Evolutionary conservation across 129 eudicot genomes (phyloP).

Genomic region (Centaurea solstitialis): DNA sequence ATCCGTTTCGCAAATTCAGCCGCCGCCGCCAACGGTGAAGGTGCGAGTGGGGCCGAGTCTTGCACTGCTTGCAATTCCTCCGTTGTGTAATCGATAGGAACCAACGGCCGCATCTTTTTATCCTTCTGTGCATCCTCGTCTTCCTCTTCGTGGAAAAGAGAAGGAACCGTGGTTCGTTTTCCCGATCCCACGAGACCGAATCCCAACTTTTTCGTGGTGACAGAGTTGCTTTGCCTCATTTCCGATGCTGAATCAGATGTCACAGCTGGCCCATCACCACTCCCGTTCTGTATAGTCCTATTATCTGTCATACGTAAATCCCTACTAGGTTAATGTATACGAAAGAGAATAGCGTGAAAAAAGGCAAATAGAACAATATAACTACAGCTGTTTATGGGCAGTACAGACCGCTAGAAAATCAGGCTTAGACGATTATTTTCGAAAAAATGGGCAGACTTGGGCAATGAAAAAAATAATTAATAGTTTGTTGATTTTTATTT

Average conservation of each 20-base stretch:
- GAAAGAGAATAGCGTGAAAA: background rate
- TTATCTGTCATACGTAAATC: constrained; percentile 47
- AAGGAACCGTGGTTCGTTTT: constrained; percentile 83
- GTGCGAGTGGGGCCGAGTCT: constrained; percentile 47
- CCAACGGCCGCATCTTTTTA: constrained; percentile 97
- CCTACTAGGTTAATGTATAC: background rate
- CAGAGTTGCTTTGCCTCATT: constrained; percentile 43
- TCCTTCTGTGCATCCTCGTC: constrained; percentile 96
- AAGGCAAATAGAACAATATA: background rate
- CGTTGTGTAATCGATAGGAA: constrained; percentile 90
- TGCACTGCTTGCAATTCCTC: constrained; percentile 81
- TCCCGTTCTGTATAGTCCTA: constrained; percentile 56
- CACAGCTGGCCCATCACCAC: constrained; percentile 40
- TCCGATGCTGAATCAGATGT: constrained; percentile 42
- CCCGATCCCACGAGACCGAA: constrained; percentile 96
- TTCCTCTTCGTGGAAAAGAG: constrained; percentile 92
- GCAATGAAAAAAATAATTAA: too few relatives aligned
- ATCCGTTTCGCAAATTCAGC: constrained; percentile 76
- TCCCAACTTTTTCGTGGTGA: constrained; percentile 65
- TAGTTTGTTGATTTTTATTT: too few relatives aligned
- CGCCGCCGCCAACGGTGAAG: constrained; percentile 68
- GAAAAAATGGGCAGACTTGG: too few relatives aligned
- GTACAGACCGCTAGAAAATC: too few relatives aligned
- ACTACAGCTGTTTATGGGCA: background rate
- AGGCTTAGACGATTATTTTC: too few relatives aligned